Evolutionary conservation across 306 rosid genomes (phyloP).

Genomic region (Citrullus colocynthis): DNA sequence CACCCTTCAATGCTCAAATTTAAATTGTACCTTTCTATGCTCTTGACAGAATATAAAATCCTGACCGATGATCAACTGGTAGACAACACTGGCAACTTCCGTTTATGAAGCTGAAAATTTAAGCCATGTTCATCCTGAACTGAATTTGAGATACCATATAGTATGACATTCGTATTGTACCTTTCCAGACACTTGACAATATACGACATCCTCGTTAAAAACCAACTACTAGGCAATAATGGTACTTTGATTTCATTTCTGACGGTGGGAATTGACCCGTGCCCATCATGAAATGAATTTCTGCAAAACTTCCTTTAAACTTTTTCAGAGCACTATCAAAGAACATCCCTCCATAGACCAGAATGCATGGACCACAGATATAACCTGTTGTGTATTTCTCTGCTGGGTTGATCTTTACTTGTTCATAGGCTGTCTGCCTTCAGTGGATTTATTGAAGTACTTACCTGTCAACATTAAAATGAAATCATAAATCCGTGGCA

Average conservation of each 20-base stretch:
- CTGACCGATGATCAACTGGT: neutral
- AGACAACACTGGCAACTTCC: neutral
- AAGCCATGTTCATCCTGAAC: neutral
- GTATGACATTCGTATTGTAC: neutral
- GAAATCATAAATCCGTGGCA: neutral
- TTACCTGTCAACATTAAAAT: neutral
- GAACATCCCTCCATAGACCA: neutral
- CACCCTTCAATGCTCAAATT: neutral
- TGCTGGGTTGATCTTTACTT: neutral
- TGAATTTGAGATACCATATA: neutral
- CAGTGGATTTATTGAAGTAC: neutral
- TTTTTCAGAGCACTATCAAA: constrained; percentile 1
- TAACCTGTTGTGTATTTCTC: neutral
- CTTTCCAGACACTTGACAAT: neutral
- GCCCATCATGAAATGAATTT: neutral
- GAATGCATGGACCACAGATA: neutral
- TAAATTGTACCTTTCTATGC: neutral
- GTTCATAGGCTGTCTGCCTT: neutral
- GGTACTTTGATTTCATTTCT: neutral
- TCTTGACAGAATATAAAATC: neutral
- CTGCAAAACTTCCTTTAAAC: neutral
- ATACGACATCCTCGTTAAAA: neutral
- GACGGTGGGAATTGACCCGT: neutral
- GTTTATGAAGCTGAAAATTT: neutral
- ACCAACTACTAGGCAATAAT: neutral